Evolutionary conservation across 179 eudicot species (phyloP), one percentile per base, ranked within the genome.

Genomic region (Nepenthes alata): DNA sequence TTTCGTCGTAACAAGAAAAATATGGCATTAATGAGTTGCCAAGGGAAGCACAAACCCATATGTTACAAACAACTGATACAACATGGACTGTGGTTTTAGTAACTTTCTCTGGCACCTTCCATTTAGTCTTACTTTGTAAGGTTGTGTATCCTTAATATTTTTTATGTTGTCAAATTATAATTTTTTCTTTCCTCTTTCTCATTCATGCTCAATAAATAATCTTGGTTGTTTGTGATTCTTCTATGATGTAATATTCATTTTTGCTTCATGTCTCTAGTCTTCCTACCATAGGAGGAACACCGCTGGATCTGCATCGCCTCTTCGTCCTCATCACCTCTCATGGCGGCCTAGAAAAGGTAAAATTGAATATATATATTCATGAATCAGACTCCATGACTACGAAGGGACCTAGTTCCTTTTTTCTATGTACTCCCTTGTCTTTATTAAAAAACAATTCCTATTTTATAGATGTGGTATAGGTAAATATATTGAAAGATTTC

Each of bases 291-390:
- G 87, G 84, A 51, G 95, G 89, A 66, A 68, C 53, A 41, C 45
- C 68, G 56, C 65, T 89, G 47, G 91, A 89, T 76, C 67, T 89
- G 53, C 82, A 83, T 55, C 83, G 66, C 50, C 83, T 89, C 4
- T 87, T 87, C 74, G 66, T 89, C 41, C 91, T 86, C 74, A 90
- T 86, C 60, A 86, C 96, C 3, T 77, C 82, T 68, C 91, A 91
- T 67, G 95, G 97, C 70, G 97, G 97, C 51, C 79, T 89, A 63
- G 84, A 83, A 61, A 79, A 89, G 89, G 97, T 89, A 56, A 61
- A 71, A 41, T 7, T 41, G 8, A 41, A 41, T 39, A 37, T 45
- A 39, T 61, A 11, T 55, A 34, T 10, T 57, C 14, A 41, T 41
- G 6, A 0, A 41, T 44, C 25, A 5, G 25, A 36, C 36, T 14